Evolutionary conservation across 2,329 filamentous ascomycete species (phyloP), one percentile per base, ranked within the genome.

Genomic region (Arthrobotrys megalospora): DNA sequence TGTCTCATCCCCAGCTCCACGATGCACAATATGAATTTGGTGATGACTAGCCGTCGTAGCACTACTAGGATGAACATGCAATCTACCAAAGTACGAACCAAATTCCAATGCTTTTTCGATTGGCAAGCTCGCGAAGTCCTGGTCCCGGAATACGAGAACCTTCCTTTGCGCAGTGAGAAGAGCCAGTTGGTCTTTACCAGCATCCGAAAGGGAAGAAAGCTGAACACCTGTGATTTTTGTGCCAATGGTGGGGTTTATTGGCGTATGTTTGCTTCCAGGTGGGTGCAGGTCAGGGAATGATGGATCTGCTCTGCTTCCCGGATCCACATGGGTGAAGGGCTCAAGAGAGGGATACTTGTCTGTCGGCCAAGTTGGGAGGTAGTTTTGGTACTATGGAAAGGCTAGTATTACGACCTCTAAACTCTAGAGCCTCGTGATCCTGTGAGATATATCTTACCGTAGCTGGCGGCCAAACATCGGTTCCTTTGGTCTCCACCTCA

Each of bases 21-120:
- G 89, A 84, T 95, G 92, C 0, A 95, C 92, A 1, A 96, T 88
- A 82, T 95, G 92, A 14, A 96, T 85, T 83, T 94, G 90, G 0
- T 92, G 92, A 83, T 90, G 88, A 1, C 91, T 91, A 78, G 89
- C 89, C 0, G 93, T 92, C 0, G 67, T 91, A 90, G 1, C 93
- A 92, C 73, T 77, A 14, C 66, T 77, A 19, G 64, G 73, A 81
- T 95, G 93, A 73, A 95, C 92, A 85, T 96, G 93, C 81, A 92
- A 91, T 7, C 91, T 90, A 58, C 93, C 93, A 82, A 94, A 96
- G 85, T 94, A 94, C 60, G 88, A 87, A 60, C 90, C 92, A 80
- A 90, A 90, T 16, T 91, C 87, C 45, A 93, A 86, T 0, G 91
- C 92, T 6, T 92, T 87, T 24, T 88, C 83, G 81, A 94, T 93